phyloP scores from a whole-genome alignment of 192 early-diverging fungal genomes.

The Lunasporangiospora selenospora region DNA sequence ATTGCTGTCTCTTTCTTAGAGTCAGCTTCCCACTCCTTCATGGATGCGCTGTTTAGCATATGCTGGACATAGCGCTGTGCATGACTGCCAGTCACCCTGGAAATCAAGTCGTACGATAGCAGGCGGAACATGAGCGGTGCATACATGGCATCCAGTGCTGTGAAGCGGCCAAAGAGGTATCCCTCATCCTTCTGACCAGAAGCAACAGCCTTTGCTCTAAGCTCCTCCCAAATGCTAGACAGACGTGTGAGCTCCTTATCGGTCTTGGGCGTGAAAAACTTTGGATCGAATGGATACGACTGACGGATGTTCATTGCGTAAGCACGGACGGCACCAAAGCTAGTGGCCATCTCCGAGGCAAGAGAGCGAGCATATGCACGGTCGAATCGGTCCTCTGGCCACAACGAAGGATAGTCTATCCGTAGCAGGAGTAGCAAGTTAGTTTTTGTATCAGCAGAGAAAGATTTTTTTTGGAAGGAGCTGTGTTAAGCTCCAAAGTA shows the following conservation, averaged over 20 bases:
- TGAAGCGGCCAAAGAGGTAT: constrained; percentile 48
- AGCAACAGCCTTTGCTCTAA: constrained; percentile 29
- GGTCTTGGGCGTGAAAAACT: constrained; percentile 10
- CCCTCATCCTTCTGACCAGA: constrained; percentile 32
- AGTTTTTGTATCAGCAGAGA: not conserved
- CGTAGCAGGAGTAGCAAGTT: not conserved
- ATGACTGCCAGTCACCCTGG: constrained; percentile 22
- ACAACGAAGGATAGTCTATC: constrained; percentile 40
- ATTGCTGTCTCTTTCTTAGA: constrained; percentile 23
- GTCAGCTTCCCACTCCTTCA: constrained; percentile 37
- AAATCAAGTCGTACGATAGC: constrained; percentile 3
- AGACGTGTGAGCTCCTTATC: constrained; percentile 21
- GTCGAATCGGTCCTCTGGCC: constrained; percentile 33
- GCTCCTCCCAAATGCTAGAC: constrained; percentile 35
- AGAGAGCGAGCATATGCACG: constrained; percentile 47
- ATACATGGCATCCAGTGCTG: constrained; percentile 49
- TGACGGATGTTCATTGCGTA: constrained; percentile 44
- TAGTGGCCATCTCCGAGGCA: constrained; percentile 43
- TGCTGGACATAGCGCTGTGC: constrained; percentile 24
- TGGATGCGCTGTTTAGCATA: constrained; percentile 13
- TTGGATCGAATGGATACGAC: constrained; percentile 9
- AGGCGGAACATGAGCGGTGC: constrained; percentile 40
- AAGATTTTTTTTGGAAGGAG: not conserved
- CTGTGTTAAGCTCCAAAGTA: too few species aligned
- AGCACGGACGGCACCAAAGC: constrained; percentile 22